Evolutionary conservation across 1,284 basidiomycete genomes (phyloP).

Genomic region (Rhodotorula sp.): DNA sequence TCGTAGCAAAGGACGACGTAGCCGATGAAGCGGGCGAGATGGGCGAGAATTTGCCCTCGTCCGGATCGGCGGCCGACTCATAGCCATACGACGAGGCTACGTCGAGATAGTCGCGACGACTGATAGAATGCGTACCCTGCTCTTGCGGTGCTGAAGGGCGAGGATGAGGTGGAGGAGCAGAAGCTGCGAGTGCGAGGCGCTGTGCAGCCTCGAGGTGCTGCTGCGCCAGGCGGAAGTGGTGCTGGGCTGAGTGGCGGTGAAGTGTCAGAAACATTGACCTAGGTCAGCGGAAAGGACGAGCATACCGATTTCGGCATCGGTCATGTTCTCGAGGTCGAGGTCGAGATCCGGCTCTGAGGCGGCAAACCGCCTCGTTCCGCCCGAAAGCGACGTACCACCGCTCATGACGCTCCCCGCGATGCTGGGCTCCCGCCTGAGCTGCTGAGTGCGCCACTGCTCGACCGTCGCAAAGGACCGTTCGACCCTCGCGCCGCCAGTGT

Average conservation of each 20-base stretch:
- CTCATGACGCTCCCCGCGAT: not conserved
- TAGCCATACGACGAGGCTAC: not conserved
- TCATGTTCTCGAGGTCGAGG: constrained; percentile 9
- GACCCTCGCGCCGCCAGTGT: not conserved
- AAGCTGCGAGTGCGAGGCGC: constrained; percentile 13
- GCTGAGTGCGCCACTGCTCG: constrained; percentile 7
- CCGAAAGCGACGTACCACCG: not conserved
- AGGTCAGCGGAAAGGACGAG: too few species aligned
- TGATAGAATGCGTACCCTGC: not conserved
- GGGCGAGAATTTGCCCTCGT: not conserved
- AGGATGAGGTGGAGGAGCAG: not conserved
- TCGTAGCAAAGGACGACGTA: too few species aligned
- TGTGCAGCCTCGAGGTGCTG: constrained; percentile 33
- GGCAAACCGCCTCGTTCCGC: not conserved
- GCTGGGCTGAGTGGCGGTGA: constrained; percentile 13
- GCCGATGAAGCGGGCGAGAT: too few species aligned
- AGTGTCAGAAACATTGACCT: too few species aligned
- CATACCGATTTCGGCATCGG: constrained; percentile 32
- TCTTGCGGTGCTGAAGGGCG: not conserved
- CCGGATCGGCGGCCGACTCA: not conserved
- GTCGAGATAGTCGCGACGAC: not conserved
- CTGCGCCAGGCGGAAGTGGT: constrained; percentile 29
- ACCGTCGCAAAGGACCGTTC: not conserved
- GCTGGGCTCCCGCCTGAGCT: not conserved
- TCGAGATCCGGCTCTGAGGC: not conserved